Evolutionary conservation across 768 basidiomycete genomes (phyloP), one percentile per base, ranked within the genome.

Genomic region (Boletus coccyginus): DNA sequence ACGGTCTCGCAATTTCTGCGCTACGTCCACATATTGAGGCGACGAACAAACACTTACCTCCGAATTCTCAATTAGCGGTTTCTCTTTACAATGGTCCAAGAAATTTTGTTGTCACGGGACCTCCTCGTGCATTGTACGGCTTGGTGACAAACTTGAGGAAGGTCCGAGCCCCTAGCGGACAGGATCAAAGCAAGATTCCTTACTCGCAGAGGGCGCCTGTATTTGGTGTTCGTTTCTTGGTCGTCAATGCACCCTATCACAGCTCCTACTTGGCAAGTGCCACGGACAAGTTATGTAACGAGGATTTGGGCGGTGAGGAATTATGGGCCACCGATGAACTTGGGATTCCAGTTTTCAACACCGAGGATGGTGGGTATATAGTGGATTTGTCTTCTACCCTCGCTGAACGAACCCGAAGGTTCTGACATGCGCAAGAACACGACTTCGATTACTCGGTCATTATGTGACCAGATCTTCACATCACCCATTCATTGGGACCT

Each of bases 161-260:
- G 74, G 81, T 94, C 62, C 88, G 89, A 60, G 97, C 97, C 1
- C 83, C 93, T 0, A 79, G 78, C 19, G 93, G 93, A 38, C 78
- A 88, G 35, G 97, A 99, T 64, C 97, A 99, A 74, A 92, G 88
- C 81, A 97, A 97, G 76, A 78, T 84, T 3, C 91, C 94, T 11
- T 96, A 88, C 77, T 96, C 94, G 9, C 94, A 98, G 77, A 84
- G 97, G 64, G 96, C 96, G 74, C 87, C 91, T 7, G 90, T 92
- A 7, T 98, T 99, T 73, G 88, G 85, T 42, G 83, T 90, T 46
- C 87, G 97, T 44, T 99, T 98, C 80, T 77, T 99, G 65, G 88
- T 92, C n/a, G 90, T 99, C 66, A 89, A 86, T 51, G 96, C 94
- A 2, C 97, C 97, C 1, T 99, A 94, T 75, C 97, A 99, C 79